Evolutionary conservation across 2,329 filamentous ascomycete species (phyloP).

Genomic region (Talaromyces sp.): DNA sequence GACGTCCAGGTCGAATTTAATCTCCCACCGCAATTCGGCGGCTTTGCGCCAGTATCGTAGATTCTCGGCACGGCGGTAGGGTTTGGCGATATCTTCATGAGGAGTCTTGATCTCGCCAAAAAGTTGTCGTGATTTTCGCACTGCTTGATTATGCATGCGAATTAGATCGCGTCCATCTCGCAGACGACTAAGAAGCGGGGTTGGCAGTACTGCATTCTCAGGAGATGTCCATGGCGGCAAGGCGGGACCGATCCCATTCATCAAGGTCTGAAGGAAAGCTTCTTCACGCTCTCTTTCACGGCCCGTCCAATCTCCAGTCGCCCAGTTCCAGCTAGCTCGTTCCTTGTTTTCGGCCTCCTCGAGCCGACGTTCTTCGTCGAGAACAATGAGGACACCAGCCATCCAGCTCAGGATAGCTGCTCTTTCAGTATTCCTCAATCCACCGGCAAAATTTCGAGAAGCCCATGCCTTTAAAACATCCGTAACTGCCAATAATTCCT

Average conservation of each 20-base stretch:
- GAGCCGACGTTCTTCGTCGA: slow-evolving; percentile 71
- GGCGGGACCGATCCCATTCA: slow-evolving; percentile 47
- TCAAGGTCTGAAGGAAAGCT: slow-evolving; percentile 76
- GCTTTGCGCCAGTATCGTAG: slow-evolving; percentile 95
- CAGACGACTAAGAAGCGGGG: slow-evolving; percentile 69
- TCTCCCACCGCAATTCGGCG: slow-evolving; percentile 89
- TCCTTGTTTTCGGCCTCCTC: slow-evolving; percentile 71
- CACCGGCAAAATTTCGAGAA: slow-evolving; percentile 77
- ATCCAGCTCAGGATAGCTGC: slow-evolving; percentile 77
- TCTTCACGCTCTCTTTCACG: slow-evolving; percentile 74
- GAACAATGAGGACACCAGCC: slow-evolving; percentile 69
- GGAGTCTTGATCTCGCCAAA: slow-evolving; percentile 87
- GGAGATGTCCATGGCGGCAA: slow-evolving; percentile 67
- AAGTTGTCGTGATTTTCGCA: slow-evolving; percentile 76
- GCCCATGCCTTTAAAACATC: slow-evolving; percentile 92
- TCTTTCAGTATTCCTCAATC: slow-evolving; percentile 74
- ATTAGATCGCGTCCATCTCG: slow-evolving; percentile 79
- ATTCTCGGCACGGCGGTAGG: slow-evolving; percentile 91
- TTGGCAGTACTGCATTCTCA: slow-evolving; percentile 46
- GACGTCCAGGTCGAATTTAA: slow-evolving; percentile 76
- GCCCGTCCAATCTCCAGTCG: slow-evolving; percentile 71
- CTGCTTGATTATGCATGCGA: slow-evolving; percentile 82
- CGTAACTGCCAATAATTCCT: slow-evolving; percentile 79
- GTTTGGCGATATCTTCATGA: slow-evolving; percentile 90
- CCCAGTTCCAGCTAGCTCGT: slow-evolving; percentile 75